A percentile compares a stretch with the other conserved stretches of the same genome.
phyloP scores from a whole-genome alignment of 2,329 filamentous ascomycete genomes.

The Penicillium sp. region DNA sequence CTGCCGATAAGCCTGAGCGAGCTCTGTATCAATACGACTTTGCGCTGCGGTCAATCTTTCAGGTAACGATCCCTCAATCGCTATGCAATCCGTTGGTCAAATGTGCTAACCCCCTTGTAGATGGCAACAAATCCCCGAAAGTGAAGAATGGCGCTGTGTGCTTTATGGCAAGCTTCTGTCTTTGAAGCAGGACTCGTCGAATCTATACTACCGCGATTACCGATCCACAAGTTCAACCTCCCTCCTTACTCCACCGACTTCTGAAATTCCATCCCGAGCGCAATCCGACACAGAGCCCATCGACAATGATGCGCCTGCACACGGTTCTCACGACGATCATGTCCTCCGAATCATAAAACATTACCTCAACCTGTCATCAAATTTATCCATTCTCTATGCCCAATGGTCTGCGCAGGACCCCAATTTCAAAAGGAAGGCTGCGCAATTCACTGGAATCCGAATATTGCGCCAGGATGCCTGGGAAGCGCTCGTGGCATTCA shows the following conservation, averaged over 20 bases:
- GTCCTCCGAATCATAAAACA: slow-evolving; percentile 73
- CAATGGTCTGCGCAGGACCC: slow-evolving; percentile 84
- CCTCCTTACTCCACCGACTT: slow-evolving; percentile 31
- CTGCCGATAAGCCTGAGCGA: slow-evolving; percentile 80
- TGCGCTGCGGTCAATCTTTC: slow-evolving; percentile 95
- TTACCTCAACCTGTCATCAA: slow-evolving; percentile 84
- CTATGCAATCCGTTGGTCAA: background rate
- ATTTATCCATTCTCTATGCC: slow-evolving; percentile 74
- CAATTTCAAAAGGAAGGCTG: slow-evolving; percentile 86
- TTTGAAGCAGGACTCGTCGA: slow-evolving; percentile 75
- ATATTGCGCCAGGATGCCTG: slow-evolving; percentile 94
- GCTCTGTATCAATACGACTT: slow-evolving; percentile 89
- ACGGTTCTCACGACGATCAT: slow-evolving; percentile 58
- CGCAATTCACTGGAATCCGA: slow-evolving; percentile 84
- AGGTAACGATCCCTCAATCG: slow-evolving; percentile 44
- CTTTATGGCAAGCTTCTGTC: slow-evolving; percentile 83
- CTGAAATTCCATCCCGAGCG: slow-evolving; percentile 40
- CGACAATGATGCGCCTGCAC: slow-evolving; percentile 28
- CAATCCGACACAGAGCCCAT: slow-evolving; percentile 9
- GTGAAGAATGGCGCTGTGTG: slow-evolving; percentile 87
- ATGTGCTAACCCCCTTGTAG: slow-evolving; percentile 44
- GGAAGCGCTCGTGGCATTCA: slow-evolving; percentile 92
- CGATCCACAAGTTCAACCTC: slow-evolving; percentile 33
- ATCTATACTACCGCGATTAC: slow-evolving; percentile 78
- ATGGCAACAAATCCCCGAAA: slow-evolving; percentile 75